Evolutionary conservation across 148 eudicot species (phyloP).

Genomic region (Hydrangea macrophylla): DNA sequence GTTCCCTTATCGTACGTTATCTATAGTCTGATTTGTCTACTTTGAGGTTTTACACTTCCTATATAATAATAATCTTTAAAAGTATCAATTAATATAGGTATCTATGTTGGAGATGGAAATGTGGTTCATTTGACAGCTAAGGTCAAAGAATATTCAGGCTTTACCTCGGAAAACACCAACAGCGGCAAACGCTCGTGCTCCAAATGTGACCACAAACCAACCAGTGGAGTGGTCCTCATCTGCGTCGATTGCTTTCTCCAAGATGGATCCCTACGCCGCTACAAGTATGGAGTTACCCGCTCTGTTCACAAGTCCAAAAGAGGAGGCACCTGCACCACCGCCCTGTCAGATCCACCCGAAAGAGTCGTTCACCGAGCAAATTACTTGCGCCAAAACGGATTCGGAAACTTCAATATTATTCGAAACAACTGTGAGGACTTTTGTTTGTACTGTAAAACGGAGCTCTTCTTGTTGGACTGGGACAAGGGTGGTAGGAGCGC

Average conservation of each 20-base stretch:
- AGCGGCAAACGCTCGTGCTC: conserved; percentile 36
- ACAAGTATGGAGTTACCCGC: conserved; percentile 77
- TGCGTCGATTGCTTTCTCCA: conserved; percentile 88
- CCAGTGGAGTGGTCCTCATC: conserved; percentile 75
- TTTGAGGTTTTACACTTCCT: background rate
- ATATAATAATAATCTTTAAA: background rate
- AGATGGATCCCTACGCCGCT: conserved; percentile 71
- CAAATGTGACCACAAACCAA: conserved; percentile 87
- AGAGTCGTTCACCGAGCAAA: conserved; percentile 76
- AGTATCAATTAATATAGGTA: conserved; percentile 49
- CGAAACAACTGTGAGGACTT: conserved; percentile 96
- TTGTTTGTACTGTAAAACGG: conserved; percentile 90
- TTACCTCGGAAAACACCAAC: conserved; percentile 26
- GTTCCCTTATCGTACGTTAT: too few species aligned
- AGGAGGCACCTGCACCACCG: conserved; percentile 96
- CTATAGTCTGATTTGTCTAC: background rate
- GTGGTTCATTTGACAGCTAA: conserved; percentile 87
- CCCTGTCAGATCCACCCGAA: conserved; percentile 57
- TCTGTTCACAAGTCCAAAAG: conserved; percentile 74
- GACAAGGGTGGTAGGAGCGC: conserved; percentile 81
- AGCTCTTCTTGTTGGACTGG: conserved; percentile 58
- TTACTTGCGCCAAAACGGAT: conserved; percentile 87
- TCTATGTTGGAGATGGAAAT: conserved; percentile 90
- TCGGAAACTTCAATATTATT: conserved; percentile 81
- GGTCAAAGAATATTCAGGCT: conserved; percentile 22